Percentiles rank a stretch among this genome's conserved stretches.
phyloP scores from a whole-genome alignment of 305 asterid genomes.

The Vinca major region DNA sequence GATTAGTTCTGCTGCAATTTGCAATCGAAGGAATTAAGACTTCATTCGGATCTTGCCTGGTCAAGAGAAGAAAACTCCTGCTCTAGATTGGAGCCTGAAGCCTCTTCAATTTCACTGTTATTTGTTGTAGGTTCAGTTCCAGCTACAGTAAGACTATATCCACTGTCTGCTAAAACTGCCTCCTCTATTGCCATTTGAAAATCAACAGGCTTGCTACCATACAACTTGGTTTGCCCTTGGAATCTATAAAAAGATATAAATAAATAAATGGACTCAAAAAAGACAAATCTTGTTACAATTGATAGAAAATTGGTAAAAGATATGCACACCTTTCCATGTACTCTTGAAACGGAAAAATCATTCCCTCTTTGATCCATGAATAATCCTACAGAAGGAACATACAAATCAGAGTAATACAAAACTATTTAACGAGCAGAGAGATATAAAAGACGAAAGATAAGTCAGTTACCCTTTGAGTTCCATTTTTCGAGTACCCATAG shows the following conservation, averaged over 20 bases:
- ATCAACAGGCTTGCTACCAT: conserved; percentile 80
- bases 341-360: conserved; percentile 78
- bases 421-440: neutral
- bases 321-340: conserved; percentile 61
- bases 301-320: conserved; percentile 1
- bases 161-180: conserved; percentile 59
- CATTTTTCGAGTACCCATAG: conserved; percentile 62
- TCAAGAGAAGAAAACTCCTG: conserved; percentile 35
- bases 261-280: conserved; percentile 11
- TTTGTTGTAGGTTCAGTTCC: conserved; percentile 32
- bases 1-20: neutral
- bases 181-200: conserved; percentile 75
- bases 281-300: conserved; percentile 14
- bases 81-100: conserved; percentile 66
- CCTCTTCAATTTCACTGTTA: conserved; percentile 49
- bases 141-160: conserved; percentile 27
- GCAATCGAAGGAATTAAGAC: conserved; percentile 6
- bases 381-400: conserved; percentile 53
- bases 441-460: neutral
- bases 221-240: conserved; percentile 85
- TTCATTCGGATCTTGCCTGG: conserved; percentile 47
- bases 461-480: conserved; percentile 54
- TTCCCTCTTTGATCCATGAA: conserved; percentile 91
- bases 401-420: conserved; percentile 3
- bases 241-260: conserved; percentile 39